Conservation (phyloP, 1,139 yeast genomes). For the Sugiyamaella sp. region DNA sequence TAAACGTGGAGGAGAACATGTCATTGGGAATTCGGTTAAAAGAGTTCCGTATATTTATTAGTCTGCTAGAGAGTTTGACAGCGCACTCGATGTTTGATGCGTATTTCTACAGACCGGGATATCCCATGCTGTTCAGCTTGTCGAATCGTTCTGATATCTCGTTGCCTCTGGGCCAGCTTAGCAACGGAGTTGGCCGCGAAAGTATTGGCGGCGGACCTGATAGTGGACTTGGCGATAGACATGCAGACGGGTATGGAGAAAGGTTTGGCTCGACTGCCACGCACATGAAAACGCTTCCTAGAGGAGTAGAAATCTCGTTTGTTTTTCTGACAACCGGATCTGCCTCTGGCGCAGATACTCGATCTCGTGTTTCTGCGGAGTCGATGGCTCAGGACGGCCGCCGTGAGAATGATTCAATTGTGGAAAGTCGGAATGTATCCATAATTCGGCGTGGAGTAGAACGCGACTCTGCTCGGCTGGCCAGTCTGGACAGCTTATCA, state of each 20-base stretch:
- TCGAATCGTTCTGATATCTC: slow-evolving; percentile 18
- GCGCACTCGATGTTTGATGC: slow-evolving; percentile 27
- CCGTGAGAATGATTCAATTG: not conserved
- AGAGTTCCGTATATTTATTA: slow-evolving; percentile 36
- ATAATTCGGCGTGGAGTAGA: slow-evolving; percentile 9
- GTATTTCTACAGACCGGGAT: slow-evolving; percentile 33
- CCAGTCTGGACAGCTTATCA: too few species aligned
- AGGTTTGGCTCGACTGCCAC: too few species aligned
- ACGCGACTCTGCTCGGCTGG: too few species aligned
- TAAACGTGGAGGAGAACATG: slow-evolving; percentile 29
- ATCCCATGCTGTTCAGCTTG: slow-evolving; percentile 33
- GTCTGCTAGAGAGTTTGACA: slow-evolving; percentile 30
- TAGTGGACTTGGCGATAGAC: too few species aligned
- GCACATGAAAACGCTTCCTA: slow-evolving; percentile 23
- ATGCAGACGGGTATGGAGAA: too few species aligned
- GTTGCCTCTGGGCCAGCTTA: not conserved
- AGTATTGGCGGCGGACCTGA: slow-evolving; percentile 3
- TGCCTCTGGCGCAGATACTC: slow-evolving; percentile 4
- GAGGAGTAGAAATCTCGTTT: slow-evolving; percentile 26
- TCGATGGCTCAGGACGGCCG: not conserved
- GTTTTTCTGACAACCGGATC: slow-evolving; percentile 28
- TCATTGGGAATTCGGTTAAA: slow-evolving; percentile 36
- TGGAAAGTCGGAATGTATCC: not conserved
- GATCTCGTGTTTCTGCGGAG: not conserved
- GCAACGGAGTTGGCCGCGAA: not conserved